phyloP scores from a whole-genome alignment of 225 moss, liverwort and hornwort genomes.

The Pseudoscleropodium purum region DNA sequence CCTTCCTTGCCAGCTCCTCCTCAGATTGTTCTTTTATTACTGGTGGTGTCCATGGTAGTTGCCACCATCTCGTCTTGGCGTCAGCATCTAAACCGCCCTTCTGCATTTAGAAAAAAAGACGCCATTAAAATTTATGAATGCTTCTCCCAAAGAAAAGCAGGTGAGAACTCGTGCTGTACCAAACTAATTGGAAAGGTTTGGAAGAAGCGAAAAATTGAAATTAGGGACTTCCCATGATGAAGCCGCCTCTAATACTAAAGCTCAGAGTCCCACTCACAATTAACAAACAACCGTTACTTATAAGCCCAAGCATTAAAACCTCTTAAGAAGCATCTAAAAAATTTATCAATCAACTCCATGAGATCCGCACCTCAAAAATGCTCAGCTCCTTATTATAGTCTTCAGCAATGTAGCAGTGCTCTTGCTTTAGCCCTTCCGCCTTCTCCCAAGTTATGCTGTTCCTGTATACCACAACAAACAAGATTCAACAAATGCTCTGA shows the following conservation, averaged over 20 bases:
- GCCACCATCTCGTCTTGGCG: conserved; percentile 71
- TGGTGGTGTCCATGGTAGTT: conserved; percentile 81
- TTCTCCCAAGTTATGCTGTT: conserved; percentile 77
- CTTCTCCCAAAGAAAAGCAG: background rate
- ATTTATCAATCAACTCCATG: background rate
- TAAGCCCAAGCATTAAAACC: background rate
- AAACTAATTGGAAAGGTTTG: background rate
- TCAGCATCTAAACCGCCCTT: conserved; percentile 57
- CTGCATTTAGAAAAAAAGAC: conserved; percentile 21
- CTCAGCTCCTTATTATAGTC: conserved; percentile 65
- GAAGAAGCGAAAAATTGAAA: background rate
- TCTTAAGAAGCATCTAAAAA: background rate
- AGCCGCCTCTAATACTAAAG: background rate
- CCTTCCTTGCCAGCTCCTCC: conserved; percentile 92
- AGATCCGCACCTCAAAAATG: conserved; percentile 56
- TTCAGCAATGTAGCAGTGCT: conserved; percentile 66
- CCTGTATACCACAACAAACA: conserved; percentile 29
- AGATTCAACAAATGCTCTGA: background rate
- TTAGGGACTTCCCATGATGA: background rate
- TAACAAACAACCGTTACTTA: background rate
- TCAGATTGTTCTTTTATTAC: conserved; percentile 85
- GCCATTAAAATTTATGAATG: background rate
- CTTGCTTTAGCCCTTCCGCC: conserved; percentile 53
- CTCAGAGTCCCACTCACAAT: background rate
- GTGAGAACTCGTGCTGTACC: background rate